phyloP scores from a whole-genome alignment of 1,139 yeast genomes.

The Yamadazyma diddensiae region DNA sequence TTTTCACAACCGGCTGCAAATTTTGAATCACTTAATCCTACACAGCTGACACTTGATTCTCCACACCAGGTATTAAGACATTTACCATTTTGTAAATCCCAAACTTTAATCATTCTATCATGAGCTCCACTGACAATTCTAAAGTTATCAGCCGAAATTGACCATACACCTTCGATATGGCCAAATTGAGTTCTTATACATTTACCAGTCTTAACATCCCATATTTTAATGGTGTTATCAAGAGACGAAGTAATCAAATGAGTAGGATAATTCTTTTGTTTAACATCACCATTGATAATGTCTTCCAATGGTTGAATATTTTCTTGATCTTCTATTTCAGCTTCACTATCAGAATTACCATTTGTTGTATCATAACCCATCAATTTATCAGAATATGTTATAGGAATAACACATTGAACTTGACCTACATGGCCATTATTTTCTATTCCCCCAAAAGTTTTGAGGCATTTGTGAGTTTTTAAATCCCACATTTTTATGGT shows the following conservation, averaged over 20 bases:
- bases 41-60: constrained; percentile 76
- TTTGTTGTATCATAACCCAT: constrained; percentile 30
- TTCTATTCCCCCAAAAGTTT: constrained; percentile 72
- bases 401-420: constrained; percentile 85
- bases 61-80: constrained; percentile 90
- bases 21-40: constrained; percentile 83
- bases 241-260: constrained; percentile 84
- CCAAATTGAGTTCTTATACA: constrained; percentile 95
- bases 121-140: constrained; percentile 93
- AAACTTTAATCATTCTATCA: constrained; percentile 83
- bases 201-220: constrained; percentile 86
- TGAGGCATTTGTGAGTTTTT: constrained; percentile 70
- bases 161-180: constrained; percentile 97
- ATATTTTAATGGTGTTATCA: constrained; percentile 89
- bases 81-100: constrained; percentile 94
- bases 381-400: constrained; percentile 57
- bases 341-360: constrained; percentile 19
- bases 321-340: constrained; percentile 20
- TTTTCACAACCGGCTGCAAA: constrained; percentile 88
- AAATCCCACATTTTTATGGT: constrained; percentile 96
- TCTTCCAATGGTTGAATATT: not conserved
- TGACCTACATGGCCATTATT: constrained; percentile 79
- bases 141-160: constrained; percentile 91
- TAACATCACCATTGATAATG: constrained; percentile 16
- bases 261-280: constrained; percentile 51